Percentiles rank a stretch among this genome's conserved stretches.
Conservation (phyloP, 108 stramenopile species). For the Skeletonema marinoi region DNA sequence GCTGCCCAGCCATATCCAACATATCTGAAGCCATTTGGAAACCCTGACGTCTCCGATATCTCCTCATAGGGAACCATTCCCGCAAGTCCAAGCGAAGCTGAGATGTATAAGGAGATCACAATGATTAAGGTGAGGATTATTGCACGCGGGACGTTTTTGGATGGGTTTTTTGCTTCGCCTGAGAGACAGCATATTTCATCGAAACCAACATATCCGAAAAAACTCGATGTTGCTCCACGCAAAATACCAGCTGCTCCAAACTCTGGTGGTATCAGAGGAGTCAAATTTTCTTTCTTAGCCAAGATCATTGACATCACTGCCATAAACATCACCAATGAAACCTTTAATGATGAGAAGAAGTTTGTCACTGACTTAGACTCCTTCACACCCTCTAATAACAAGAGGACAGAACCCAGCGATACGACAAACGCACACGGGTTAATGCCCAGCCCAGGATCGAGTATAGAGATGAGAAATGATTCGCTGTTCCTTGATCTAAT, state of each 20-base stretch:
- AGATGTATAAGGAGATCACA: conserved; percentile 58
- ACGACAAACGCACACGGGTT: conserved; percentile 72
- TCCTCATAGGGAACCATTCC: conserved; percentile 71
- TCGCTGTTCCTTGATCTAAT: not conserved
- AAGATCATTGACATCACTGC: conserved; percentile 45
- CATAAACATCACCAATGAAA: conserved; percentile 74
- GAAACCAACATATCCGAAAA: conserved; percentile 81
- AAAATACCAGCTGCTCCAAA: conserved; percentile 58
- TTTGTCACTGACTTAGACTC: conserved; percentile 69
- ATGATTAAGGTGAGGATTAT: conserved; percentile 59
- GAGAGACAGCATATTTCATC: conserved; percentile 77
- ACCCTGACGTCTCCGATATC: conserved; percentile 68
- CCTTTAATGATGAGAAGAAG: conserved; percentile 65
- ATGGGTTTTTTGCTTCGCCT: conserved; percentile 69
- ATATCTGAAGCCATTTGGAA: conserved; percentile 74
- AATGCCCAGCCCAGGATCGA: conserved; percentile 50
- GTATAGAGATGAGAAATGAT: conserved; percentile 3
- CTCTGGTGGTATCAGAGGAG: conserved; percentile 45
- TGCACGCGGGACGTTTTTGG: conserved; percentile 62
- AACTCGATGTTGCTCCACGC: conserved; percentile 63
- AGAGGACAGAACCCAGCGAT: conserved; percentile 47
- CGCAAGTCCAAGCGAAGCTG: conserved; percentile 62
- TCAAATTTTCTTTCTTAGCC: conserved; percentile 32
- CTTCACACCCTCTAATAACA: conserved; percentile 76
- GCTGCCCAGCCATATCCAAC: conserved; percentile 63